Conservation (phyloP, 371 early-diverging fungal species). For the Vairimorpha apis region DNA sequence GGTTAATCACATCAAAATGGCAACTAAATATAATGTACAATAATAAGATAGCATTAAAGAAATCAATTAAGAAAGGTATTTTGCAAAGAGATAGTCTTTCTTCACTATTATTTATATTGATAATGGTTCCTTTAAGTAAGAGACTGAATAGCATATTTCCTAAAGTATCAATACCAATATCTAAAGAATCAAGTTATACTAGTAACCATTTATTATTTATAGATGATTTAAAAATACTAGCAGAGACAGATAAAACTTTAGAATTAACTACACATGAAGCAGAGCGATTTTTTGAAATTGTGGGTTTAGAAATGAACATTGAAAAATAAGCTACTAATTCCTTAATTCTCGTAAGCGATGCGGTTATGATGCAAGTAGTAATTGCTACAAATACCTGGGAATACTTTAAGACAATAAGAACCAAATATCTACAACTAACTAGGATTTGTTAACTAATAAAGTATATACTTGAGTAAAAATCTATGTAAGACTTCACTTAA, state of each 20-base stretch:
- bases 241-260: neutral
- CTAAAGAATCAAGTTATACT: neutral
- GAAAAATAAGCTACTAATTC: neutral
- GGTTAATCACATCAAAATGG: too few relatives aligned
- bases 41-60: too few relatives aligned
- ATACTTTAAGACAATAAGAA: too few relatives aligned
- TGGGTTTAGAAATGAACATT: neutral
- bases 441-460: too few relatives aligned
- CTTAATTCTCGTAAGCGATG: too few relatives aligned
- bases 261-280: neutral
- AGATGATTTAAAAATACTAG: neutral
- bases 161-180: neutral
- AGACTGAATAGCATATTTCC: neutral
- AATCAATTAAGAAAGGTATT: too few relatives aligned
- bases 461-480: too few relatives aligned
- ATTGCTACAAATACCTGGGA: too few relatives aligned
- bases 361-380: too few relatives aligned
- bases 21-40: too few relatives aligned
- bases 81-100: constrained; percentile 1
- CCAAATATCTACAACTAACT: too few relatives aligned
- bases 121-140: neutral
- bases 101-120: neutral
- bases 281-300: neutral
- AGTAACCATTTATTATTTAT: constrained; percentile 7
- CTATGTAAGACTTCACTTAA: neutral